A percentile compares a stretch with the other conserved stretches of the same genome.
Conservation (phyloP, 2,329 filamentous ascomycete species). For the Intubia oerlemansii region DNA sequence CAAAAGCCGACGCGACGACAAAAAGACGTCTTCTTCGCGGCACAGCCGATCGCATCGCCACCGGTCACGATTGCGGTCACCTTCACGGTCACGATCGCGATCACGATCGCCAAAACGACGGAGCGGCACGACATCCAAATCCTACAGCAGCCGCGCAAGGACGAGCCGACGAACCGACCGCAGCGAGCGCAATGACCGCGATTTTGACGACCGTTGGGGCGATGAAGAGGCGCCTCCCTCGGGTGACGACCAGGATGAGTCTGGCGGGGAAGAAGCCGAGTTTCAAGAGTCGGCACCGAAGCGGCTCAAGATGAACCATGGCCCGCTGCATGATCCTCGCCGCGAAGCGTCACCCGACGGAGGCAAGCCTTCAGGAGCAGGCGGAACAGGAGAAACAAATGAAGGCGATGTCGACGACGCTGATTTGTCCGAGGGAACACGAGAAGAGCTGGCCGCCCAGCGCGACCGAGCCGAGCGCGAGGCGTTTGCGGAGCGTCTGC, state of each 20-base stretch:
- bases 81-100: slow-evolving; percentile 1
- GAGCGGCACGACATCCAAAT: slow-evolving; percentile 14
- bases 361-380: no score
- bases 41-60: slow-evolving; percentile 10
- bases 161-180: slow-evolving; percentile 15
- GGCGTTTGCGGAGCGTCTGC: slow-evolving; percentile 57
- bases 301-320: slow-evolving; percentile 40
- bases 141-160: slow-evolving; percentile 16
- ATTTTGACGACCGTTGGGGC: slow-evolving; percentile 55
- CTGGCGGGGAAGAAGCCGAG: slow-evolving; percentile 28
- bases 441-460: slow-evolving; percentile 33
- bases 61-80: no score
- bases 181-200: slow-evolving; percentile 21
- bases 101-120: slow-evolving; percentile 9
- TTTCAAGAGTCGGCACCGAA: slow-evolving; percentile 52
- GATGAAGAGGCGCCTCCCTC: slow-evolving; percentile 42
- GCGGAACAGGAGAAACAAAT: not conserved
- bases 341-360: no score
- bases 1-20: slow-evolving; percentile 28
- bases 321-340: slow-evolving; percentile 17
- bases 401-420: slow-evolving; percentile 15
- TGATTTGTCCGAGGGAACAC: slow-evolving; percentile 38
- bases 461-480: slow-evolving; percentile 59
- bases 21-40: slow-evolving; percentile 12
- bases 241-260: slow-evolving; percentile 12